phyloP scores from a whole-genome alignment of 1,139 yeast genomes.

The Pichia cactophila region DNA sequence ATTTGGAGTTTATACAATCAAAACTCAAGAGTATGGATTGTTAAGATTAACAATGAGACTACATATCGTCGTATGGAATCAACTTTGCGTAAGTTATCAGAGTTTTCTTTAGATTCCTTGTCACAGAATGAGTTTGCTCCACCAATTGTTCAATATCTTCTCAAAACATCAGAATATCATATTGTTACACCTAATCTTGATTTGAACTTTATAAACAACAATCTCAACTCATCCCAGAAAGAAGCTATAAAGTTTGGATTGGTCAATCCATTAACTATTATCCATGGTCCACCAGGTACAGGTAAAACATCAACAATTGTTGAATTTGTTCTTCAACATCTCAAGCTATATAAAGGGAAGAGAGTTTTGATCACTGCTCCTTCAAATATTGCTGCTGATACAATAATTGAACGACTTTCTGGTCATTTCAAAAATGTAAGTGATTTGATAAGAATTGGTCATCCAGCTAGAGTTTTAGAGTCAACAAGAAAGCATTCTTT shows the following conservation, averaged over 20 bases:
- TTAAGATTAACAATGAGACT: conserved; percentile 59
- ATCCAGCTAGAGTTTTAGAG: conserved; percentile 77
- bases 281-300: conserved; percentile 78
- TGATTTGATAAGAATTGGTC: conserved; percentile 73
- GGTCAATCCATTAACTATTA: conserved; percentile 42
- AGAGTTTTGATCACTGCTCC: conserved; percentile 90
- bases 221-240: conserved; percentile 67
- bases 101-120: conserved; percentile 32
- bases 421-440: conserved; percentile 28
- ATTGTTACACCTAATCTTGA: background rate
- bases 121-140: conserved; percentile 9
- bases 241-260: conserved; percentile 47
- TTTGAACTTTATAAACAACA: conserved; percentile 38
- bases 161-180: conserved; percentile 37
- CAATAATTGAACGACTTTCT: conserved; percentile 74
- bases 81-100: conserved; percentile 62
- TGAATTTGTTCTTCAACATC: conserved; percentile 74
- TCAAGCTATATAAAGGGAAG: conserved; percentile 35
- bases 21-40: conserved; percentile 37
- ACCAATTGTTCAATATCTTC: conserved; percentile 34
- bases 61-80: conserved; percentile 77
- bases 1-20: conserved; percentile 34
- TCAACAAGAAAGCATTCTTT: conserved; percentile 64
- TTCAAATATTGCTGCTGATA: conserved; percentile 91
- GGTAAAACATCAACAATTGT: conserved; percentile 81